Conservation (phyloP, 2,329 filamentous ascomycete genomes). For the Kalmusia sp. region DNA sequence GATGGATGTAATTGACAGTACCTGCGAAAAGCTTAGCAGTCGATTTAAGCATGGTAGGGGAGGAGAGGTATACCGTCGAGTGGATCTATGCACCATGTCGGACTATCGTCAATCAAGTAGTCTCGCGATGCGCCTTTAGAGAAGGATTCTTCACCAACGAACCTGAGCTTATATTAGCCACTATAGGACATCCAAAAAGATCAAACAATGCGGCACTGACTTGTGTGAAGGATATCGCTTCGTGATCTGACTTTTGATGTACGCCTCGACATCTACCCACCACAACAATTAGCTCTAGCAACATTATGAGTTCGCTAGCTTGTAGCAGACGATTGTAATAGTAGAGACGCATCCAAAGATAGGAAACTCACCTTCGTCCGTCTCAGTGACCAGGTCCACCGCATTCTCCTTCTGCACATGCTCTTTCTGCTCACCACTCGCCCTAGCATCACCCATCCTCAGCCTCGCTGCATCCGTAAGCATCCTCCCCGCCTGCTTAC, state of each 20-base stretch:
- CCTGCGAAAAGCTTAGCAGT: slow-evolving; percentile 42
- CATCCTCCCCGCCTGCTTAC: slow-evolving; percentile 72
- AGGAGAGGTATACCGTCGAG: slow-evolving; percentile 64
- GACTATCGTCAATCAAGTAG: slow-evolving; percentile 69
- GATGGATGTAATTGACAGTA: slow-evolving; percentile 81
- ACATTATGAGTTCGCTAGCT: background rate
- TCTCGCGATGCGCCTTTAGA: slow-evolving; percentile 70
- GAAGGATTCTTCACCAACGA: slow-evolving; percentile 80
- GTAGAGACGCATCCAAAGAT: too few relatives aligned
- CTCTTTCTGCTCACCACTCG: slow-evolving; percentile 37
- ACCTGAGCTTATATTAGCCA: slow-evolving; percentile 54
- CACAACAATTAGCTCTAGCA: slow-evolving; percentile 10
- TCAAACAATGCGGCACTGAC: slow-evolving; percentile 52
- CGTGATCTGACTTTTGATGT: slow-evolving; percentile 68
- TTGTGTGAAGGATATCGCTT: slow-evolving; percentile 70
- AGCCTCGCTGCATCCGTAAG: slow-evolving; percentile 69
- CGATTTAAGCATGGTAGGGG: background rate
- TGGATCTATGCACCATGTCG: slow-evolving; percentile 80
- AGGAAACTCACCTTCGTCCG: slow-evolving; percentile 67
- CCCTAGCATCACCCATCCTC: slow-evolving; percentile 54
- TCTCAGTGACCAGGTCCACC: slow-evolving; percentile 80
- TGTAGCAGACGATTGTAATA: too few relatives aligned
- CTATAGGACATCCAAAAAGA: background rate
- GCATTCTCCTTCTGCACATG: slow-evolving; percentile 75
- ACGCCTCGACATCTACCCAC: slow-evolving; percentile 75